These are phyloP conservation scores for Penicillium chermesinum DNA, from an alignment of 495 filamentous ascomycete genomes.

Conservation along the genomic window DNA sequence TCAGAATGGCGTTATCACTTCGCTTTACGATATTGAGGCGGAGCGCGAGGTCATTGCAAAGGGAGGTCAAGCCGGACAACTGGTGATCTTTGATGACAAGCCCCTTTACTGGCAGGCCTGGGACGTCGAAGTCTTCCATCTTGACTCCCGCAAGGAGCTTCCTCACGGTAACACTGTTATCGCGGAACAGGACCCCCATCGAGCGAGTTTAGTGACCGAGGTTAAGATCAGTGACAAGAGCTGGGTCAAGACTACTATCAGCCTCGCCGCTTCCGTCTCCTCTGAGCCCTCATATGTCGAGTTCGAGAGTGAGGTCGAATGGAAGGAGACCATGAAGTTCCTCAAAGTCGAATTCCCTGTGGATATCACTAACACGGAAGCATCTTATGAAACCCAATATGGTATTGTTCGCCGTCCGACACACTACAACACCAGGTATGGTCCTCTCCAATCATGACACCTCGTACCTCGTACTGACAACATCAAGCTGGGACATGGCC, in stretches of 20 bases:
- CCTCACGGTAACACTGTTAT: slow-evolving; percentile 60
- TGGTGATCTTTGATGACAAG: slow-evolving; percentile 97
- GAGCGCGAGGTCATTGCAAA: slow-evolving; percentile 73
- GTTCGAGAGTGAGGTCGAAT: slow-evolving; percentile 77
- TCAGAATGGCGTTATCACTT: slow-evolving; percentile 70
- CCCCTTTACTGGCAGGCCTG: slow-evolving; percentile 98
- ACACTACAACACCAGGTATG: slow-evolving; percentile 81
- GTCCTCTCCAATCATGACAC: neutral
- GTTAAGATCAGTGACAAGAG: slow-evolving; percentile 83
- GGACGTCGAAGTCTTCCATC: slow-evolving; percentile 96
- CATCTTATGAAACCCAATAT: slow-evolving; percentile 93
- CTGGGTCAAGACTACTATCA: slow-evolving; percentile 83
- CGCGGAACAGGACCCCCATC: slow-evolving; percentile 64
- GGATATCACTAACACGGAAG: slow-evolving; percentile 84
- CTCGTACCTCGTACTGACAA: slow-evolving; percentile 6
- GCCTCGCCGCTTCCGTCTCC: slow-evolving; percentile 60
- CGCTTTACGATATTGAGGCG: slow-evolving; percentile 65
- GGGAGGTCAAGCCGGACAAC: slow-evolving; percentile 78
- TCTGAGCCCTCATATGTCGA: slow-evolving; percentile 69
- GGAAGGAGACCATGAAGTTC: slow-evolving; percentile 95
- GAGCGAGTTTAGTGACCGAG: slow-evolving; percentile 71
- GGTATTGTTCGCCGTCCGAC: slow-evolving; percentile 84
- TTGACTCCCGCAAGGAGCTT: slow-evolving; percentile 78
- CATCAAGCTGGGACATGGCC: slow-evolving; percentile 86
- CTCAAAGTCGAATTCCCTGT: slow-evolving; percentile 98